Evolutionary conservation across 768 basidiomycete species (phyloP).

Genomic region (Tricholoma terreum): DNA sequence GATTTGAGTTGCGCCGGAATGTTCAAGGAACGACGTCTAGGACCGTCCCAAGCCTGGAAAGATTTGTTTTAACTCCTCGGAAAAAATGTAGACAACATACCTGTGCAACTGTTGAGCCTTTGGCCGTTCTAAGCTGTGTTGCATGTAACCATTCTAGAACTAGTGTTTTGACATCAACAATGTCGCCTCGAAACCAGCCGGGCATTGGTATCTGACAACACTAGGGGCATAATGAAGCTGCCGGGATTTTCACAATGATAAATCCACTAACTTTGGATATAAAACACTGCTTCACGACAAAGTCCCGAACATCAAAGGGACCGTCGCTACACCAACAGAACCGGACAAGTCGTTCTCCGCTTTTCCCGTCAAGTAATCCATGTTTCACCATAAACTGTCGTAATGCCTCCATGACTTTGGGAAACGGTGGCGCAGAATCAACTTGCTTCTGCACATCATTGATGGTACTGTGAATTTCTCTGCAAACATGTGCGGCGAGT

Average conservation of each 20-base stretch:
- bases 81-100: slow-evolving; percentile 14
- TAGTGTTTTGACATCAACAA: slow-evolving; percentile 68
- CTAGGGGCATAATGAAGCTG: slow-evolving; percentile 3
- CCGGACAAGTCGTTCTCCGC: slow-evolving; percentile 52
- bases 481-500: not conserved
- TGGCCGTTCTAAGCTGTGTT: slow-evolving; percentile 17
- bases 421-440: slow-evolving; percentile 72
- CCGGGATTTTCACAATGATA: slow-evolving; percentile 2
- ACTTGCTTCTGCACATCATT: slow-evolving; percentile 62
- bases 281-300: slow-evolving; percentile 87
- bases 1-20: slow-evolving; percentile 71
- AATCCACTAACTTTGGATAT: slow-evolving; percentile 63
- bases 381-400: slow-evolving; percentile 67
- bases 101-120: slow-evolving; percentile 13
- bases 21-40: slow-evolving; percentile 46
- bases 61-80: slow-evolving; percentile 1
- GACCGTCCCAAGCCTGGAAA: slow-evolving; percentile 23
- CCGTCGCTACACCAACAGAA: slow-evolving; percentile 87
- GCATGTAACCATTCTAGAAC: slow-evolving; percentile 48
- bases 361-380: slow-evolving; percentile 60
- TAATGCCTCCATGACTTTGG: slow-evolving; percentile 61
- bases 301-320: slow-evolving; percentile 80
- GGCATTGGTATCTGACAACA: slow-evolving; percentile 58
- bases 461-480: not conserved
- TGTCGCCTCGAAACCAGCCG: slow-evolving; percentile 66